Base-by-base conservation (phyloP, 2,329 filamentous ascomycete species). In the Aspergillus caelatus region DNA sequence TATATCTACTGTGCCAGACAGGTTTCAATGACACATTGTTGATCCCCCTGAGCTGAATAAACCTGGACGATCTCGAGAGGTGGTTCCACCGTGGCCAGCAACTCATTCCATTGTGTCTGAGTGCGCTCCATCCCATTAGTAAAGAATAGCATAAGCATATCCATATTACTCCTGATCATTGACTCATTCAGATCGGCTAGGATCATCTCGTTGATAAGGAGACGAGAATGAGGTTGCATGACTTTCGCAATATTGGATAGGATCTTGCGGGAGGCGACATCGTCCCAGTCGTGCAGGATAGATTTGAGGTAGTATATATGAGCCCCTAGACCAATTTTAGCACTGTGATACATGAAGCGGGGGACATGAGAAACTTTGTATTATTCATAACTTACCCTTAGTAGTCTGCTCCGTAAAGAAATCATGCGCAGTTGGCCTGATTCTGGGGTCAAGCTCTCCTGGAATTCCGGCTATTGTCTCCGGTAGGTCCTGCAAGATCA, bases 121-220 rank as follows among this genome's bases (percentile, higher is more conserved):
- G 53, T 62, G 6, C 60, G 54, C 54, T 62, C 53, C 43, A 50
- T 57, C 6, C 57, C 57, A 9, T 46, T 46, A 6, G 14, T 19
- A 4, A 46, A 5, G 12, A 46, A 46, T 19, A 58, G n/a, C 57
- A 58, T 57, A 9, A 48, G 16, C 30, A 57, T 57, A 21, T 62
- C 54, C 60, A 62, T 57, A 30, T 52, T 45, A 10, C 26, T 32
- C 21, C 45, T 30, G 8, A n/a, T 32, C 32, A 53, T n/a, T 12
- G 54, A 26, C n/a, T 58, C 45, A 2, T 32, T 39, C 4, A 19
- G 28, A 23, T 62, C 54, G 1, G 54, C 23, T 3, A 53, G 54
- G 14, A 57, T 43, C 21, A 58, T 58, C n/a, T 62, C 60, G 28
- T 58, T 52, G 21, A 57, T 52, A 10, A 62, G 3, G 7, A 46